These are phyloP conservation scores for Aspergillus sclerotioniger DNA, from an alignment of 495 filamentous ascomycete genomes.

Conservation along the genomic window DNA sequence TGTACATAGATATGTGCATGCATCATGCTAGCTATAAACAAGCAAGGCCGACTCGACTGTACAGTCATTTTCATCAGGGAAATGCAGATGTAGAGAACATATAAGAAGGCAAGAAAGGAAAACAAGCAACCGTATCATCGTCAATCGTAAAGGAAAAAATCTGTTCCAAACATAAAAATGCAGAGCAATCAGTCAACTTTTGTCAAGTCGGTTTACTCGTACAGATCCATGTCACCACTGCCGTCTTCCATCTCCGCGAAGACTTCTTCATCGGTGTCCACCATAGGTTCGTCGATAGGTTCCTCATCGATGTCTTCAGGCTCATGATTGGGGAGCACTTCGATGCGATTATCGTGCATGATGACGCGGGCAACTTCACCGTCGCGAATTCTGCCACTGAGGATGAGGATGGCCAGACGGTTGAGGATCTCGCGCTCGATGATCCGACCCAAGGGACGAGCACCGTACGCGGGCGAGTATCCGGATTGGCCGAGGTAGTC, in stretches of 20 bases:
- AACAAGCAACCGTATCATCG: neutral
- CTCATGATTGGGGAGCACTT: constrained; percentile 83
- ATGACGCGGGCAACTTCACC: constrained; percentile 79
- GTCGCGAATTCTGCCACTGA: constrained; percentile 79
- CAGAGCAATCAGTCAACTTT: neutral
- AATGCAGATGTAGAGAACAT: too few relatives aligned
- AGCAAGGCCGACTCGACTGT: too few relatives aligned
- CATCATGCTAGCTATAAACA: too few relatives aligned
- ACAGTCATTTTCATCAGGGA: too few relatives aligned
- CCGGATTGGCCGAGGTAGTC: constrained; percentile 86
- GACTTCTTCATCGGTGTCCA: constrained; percentile 67
- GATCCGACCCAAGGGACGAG: constrained; percentile 78
- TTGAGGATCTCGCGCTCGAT: constrained; percentile 98
- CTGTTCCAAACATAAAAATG: neutral
- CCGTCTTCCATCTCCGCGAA: constrained; percentile 62
- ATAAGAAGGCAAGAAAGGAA: neutral
- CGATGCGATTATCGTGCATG: constrained; percentile 71
- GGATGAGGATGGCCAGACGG: constrained; percentile 81
- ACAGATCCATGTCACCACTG: constrained; percentile 70
- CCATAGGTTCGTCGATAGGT: constrained; percentile 68
- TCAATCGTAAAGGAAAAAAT: neutral
- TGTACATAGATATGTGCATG: too few relatives aligned
- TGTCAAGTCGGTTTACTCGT: constrained; percentile 29
- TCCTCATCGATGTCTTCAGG: constrained; percentile 63
- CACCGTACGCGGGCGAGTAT: constrained; percentile 93